Percentiles rank a stretch among this genome's conserved stretches.
phyloP scores from a whole-genome alignment of 2,329 filamentous ascomycete genomes.

The Penicillium sp. region DNA sequence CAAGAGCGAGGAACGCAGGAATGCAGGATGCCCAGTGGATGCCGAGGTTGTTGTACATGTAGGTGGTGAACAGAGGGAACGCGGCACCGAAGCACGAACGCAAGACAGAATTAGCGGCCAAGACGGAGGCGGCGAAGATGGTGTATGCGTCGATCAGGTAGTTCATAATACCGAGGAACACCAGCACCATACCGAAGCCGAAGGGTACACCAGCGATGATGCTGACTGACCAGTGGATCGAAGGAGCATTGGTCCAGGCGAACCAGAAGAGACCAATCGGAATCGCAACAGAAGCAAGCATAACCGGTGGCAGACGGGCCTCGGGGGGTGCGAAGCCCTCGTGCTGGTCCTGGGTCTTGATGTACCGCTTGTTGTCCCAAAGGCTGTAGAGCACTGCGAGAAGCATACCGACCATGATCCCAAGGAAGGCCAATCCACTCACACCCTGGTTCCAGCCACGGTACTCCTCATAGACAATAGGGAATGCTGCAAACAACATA shows the following conservation, averaged over 20 bases:
- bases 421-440: slow-evolving; percentile 29
- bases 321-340: slow-evolving; percentile 28
- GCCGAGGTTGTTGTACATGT: slow-evolving; percentile 27
- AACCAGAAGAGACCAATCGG: slow-evolving; percentile 35
- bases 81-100: slow-evolving; percentile 28
- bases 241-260: slow-evolving; percentile 33
- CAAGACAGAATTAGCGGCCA: slow-evolving; percentile 27
- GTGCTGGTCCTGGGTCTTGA: slow-evolving; percentile 16
- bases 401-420: slow-evolving; percentile 35
- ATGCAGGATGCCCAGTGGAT: slow-evolving; percentile 30
- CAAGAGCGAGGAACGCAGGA: slow-evolving; percentile 27
- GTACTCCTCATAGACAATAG: slow-evolving; percentile 29
- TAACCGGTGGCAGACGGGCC: slow-evolving; percentile 27
- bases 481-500: slow-evolving; percentile 34
- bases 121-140: slow-evolving; percentile 27
- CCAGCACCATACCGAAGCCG: slow-evolving; percentile 28
- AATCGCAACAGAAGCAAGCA: slow-evolving; percentile 28
- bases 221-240: slow-evolving; percentile 26
- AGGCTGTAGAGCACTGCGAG: slow-evolving; percentile 24
- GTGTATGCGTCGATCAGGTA: slow-evolving; percentile 30
- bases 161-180: slow-evolving; percentile 29
- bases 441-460: slow-evolving; percentile 33
- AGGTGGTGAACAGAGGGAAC: slow-evolving; percentile 29
- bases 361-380: slow-evolving; percentile 29
- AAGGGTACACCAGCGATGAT: slow-evolving; percentile 27